Base-by-base conservation (phyloP, 108 stramenopile genomes). In the Nitzschia sp. region DNA sequence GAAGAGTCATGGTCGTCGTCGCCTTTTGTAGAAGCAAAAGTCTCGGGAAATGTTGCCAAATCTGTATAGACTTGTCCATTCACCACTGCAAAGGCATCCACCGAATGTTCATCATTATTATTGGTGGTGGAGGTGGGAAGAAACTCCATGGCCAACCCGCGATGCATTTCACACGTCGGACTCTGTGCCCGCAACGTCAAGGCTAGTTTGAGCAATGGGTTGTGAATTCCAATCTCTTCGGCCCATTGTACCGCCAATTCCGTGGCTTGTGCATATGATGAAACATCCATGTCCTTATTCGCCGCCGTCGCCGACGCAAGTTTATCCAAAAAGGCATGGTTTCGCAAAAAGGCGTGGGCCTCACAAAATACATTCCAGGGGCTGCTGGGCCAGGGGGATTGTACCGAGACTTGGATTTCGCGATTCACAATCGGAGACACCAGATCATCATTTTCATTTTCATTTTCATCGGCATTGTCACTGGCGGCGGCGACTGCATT, bases 81-180 rank as follows among this genome's bases (percentile, higher is more conserved):
- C 34, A 80, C 30, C 28, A 78, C 65, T 9, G 59, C 68, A 65
- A 81, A 76, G 0, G 63, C 73, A 35, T 75, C 66, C 58, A 48
- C n/a, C 16, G 23, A 55, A 6, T 68, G 45, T 9, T 53, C 45
- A 26, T 35, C 16, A 5, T 31, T 30, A 15, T 45, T 26, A 45
- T 33, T 45, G 3, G 15, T 31, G 16, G 23, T 36, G 5, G 8
- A 3, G 25, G 25, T 4, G 5, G 15, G 21, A 5, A 61, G 26
- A 15, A 57, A 52, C 56, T 80, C 66, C 45, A 72, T 69, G 3
- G 88, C 90, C 57, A 94, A 54, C 35, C 72, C 70, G 19, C 93
- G 80, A 65, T 91, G 88, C 79, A 94, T 60, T 72, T 94, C 90
- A 71, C 93, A 94, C 30, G 77, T 69, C 31, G 93, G 93, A 60